Evolutionary conservation across 1,139 yeast species (phyloP).

Genomic region (Pichia sp.): DNA sequence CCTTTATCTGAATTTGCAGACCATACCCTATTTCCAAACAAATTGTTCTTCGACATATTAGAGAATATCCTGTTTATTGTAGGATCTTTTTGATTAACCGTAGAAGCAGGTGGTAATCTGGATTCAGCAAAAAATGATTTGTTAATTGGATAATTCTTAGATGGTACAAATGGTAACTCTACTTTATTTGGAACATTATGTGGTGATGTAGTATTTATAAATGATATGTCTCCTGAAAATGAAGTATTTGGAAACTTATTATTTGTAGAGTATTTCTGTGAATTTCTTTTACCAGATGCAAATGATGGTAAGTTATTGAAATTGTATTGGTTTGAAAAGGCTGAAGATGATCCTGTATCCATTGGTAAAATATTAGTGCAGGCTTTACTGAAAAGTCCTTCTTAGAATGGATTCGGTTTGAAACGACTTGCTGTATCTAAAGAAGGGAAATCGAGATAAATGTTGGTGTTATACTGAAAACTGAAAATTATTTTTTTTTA

Average conservation of each 20-base stretch:
- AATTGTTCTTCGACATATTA: not conserved
- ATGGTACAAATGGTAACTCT: constrained; percentile 13
- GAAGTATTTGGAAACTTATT: too few relatives aligned
- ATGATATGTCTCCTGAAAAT: not conserved
- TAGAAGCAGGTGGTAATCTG: constrained; percentile 2
- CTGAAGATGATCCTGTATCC: not conserved
- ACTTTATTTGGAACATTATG: constrained; percentile 1
- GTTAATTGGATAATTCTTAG: constrained; percentile 4
- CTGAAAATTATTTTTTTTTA: not conserved
- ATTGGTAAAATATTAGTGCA: too few relatives aligned
- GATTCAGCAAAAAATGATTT: constrained; percentile 6
- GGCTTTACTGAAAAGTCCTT: too few relatives aligned
- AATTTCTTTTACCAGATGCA: constrained; percentile 1
- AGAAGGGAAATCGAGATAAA: too few relatives aligned
- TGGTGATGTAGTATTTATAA: not conserved
- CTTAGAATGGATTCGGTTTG: too few relatives aligned
- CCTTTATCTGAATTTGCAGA: constrained; percentile 5
- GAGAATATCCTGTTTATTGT: not conserved
- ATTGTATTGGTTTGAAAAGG: constrained; percentile 4
- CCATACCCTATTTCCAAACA: constrained; percentile 12
- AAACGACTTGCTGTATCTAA: too few relatives aligned
- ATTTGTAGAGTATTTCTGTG: too few relatives aligned
- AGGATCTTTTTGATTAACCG: not conserved
- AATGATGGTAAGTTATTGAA: constrained; percentile 15
- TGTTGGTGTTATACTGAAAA: too few relatives aligned